Percentiles rank a stretch among this genome's conserved stretches.
Conservation (phyloP, 2,329 filamentous ascomycete species). For the Clathrospora elynae region DNA sequence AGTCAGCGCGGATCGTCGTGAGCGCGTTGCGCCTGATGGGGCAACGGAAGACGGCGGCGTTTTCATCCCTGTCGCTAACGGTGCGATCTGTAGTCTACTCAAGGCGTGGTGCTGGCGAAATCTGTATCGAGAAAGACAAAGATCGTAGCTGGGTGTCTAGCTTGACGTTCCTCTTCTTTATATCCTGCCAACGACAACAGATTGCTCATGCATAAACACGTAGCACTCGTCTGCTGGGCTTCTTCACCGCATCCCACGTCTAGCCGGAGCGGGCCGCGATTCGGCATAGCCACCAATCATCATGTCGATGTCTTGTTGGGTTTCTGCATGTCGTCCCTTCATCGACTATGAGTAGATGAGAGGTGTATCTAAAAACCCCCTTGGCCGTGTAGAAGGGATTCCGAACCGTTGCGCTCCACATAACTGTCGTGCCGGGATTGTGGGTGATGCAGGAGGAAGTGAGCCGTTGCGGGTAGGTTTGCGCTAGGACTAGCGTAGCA, state of each 20-base stretch:
- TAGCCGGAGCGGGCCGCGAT: slow-evolving; percentile 15
- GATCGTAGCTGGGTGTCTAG: slow-evolving; percentile 7
- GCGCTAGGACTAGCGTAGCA: slow-evolving; percentile 11
- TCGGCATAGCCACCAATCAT: slow-evolving; percentile 16
- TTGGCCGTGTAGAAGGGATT: slow-evolving; percentile 6
- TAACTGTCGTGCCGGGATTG: slow-evolving; percentile 10
- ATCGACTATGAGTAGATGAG: neutral
- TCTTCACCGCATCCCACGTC: slow-evolving; percentile 13
- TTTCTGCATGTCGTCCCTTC: neutral
- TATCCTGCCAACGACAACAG: slow-evolving; percentile 4
- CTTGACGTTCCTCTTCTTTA: slow-evolving; percentile 7
- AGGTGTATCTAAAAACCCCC: slow-evolving; percentile 1
- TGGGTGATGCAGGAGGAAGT: slow-evolving; percentile 6
- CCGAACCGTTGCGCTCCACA: slow-evolving; percentile 2
- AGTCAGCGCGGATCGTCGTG: slow-evolving; percentile 16
- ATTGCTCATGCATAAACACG: slow-evolving; percentile 22
- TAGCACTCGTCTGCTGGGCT: slow-evolving; percentile 13
- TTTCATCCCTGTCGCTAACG: slow-evolving; percentile 17
- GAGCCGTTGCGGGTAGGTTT: slow-evolving; percentile 14
- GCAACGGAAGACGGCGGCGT: slow-evolving; percentile 18
- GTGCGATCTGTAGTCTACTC: slow-evolving; percentile 13
- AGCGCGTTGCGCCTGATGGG: slow-evolving; percentile 18
- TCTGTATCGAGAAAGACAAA: slow-evolving; percentile 10
- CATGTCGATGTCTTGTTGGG: neutral
- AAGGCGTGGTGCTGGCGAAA: slow-evolving; percentile 8